These are phyloP conservation scores for Usnea hakonensis DNA, from an alignment of 495 filamentous ascomycete genomes.

Conservation along the genomic window DNA sequence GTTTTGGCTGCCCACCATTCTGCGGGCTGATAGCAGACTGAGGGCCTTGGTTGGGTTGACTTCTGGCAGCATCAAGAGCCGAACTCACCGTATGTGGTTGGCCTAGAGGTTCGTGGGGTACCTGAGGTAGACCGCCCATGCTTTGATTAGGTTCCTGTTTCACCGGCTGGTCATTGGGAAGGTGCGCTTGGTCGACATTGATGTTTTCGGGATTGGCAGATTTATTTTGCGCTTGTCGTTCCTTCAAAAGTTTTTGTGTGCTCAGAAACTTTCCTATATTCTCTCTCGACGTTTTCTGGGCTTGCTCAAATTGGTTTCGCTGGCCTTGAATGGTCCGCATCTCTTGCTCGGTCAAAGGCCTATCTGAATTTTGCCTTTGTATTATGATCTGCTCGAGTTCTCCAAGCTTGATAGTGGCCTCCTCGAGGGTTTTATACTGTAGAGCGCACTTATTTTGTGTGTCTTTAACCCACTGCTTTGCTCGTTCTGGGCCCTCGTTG, in stretches of 20 bases:
- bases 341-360: constrained; percentile 38
- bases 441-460: constrained; percentile 46
- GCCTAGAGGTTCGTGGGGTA: constrained; percentile 29
- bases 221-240: constrained; percentile 36
- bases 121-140: constrained; percentile 2
- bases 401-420: constrained; percentile 26
- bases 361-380: constrained; percentile 32
- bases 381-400: constrained; percentile 31
- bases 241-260: constrained; percentile 41
- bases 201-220: constrained; percentile 21
- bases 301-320: constrained; percentile 33
- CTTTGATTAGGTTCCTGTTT: constrained; percentile 10
- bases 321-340: constrained; percentile 37
- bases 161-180: constrained; percentile 26
- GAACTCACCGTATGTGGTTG: constrained; percentile 48
- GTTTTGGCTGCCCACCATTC: constrained; percentile 11
- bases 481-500: constrained; percentile 31
- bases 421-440: constrained; percentile 46
- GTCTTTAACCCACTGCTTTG: constrained; percentile 26
- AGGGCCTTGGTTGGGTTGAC: constrained; percentile 35
- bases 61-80: constrained; percentile 45
- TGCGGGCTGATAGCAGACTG: constrained; percentile 22
- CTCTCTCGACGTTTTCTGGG: constrained; percentile 39
- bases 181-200: background rate
- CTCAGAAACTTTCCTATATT: constrained; percentile 43